Conservation (phyloP, 768 basidiomycete genomes). For the Lentinula lateritia region DNA sequence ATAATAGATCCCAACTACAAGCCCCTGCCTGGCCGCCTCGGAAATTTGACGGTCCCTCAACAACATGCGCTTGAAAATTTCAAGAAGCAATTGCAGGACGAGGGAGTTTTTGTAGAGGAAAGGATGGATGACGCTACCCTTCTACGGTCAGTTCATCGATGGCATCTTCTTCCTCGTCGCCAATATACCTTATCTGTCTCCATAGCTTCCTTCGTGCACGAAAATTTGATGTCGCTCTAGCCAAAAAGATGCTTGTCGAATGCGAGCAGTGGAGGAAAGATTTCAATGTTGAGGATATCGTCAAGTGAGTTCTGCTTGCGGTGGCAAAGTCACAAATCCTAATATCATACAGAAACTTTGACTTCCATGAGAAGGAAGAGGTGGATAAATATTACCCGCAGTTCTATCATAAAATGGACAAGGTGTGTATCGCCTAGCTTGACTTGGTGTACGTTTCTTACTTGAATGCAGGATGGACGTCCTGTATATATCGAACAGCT, state of each 20-base stretch:
- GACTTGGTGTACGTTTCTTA: neutral
- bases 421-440: constrained; percentile 38
- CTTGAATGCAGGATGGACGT: constrained; percentile 68
- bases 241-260: constrained; percentile 78
- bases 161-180: neutral
- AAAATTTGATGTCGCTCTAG: constrained; percentile 79
- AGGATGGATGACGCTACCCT: constrained; percentile 70
- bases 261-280: constrained; percentile 90
- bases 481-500: constrained; percentile 94
- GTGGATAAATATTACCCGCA: constrained; percentile 95
- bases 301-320: constrained; percentile 38
- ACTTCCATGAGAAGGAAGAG: constrained; percentile 74
- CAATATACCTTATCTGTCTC: constrained; percentile 6
- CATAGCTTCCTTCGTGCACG: constrained; percentile 85
- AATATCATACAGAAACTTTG: constrained; percentile 56
- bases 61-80: constrained; percentile 64
- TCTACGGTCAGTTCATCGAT: constrained; percentile 42
- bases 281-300: constrained; percentile 73
- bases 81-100: constrained; percentile 55
- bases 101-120: constrained; percentile 53
- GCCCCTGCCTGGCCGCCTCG: constrained; percentile 67
- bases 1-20: constrained; percentile 61
- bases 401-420: constrained; percentile 95
- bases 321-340: neutral
- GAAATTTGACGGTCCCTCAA: constrained; percentile 67